These are phyloP conservation scores for Aristolochia fimbriata DNA, from an alignment of 164 flowering plant genomes.

Conservation along the genomic window DNA sequence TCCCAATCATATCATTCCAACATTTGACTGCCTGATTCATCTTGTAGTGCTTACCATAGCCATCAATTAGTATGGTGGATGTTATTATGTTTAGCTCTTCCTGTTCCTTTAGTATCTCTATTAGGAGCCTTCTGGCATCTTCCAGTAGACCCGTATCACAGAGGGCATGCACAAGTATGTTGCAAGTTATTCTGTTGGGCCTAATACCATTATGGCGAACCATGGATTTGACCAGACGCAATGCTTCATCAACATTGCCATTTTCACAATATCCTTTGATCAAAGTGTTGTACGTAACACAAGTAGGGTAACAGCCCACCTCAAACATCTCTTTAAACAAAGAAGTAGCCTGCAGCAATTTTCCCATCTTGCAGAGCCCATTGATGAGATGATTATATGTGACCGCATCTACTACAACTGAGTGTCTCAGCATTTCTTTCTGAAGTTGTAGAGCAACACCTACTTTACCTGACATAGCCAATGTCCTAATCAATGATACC, in stretches of 20 bases:
- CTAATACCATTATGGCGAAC: constrained; percentile 20
- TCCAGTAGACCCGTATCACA: constrained; percentile 50
- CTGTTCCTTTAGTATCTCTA: constrained; percentile 32
- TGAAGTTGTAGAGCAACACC: constrained; percentile 48
- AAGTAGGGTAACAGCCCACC: constrained; percentile 50
- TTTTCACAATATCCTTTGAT: constrained; percentile 52
- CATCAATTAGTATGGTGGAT: constrained; percentile 65
- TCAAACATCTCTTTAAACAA: constrained; percentile 47
- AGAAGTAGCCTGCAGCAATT: constrained; percentile 43
- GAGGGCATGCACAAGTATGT: constrained; percentile 56
- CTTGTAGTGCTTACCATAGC: constrained; percentile 42
- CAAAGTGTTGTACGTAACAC: constrained; percentile 53
- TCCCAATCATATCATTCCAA: constrained; percentile 36
- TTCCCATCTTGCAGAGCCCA: constrained; percentile 51
- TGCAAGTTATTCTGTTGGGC: constrained; percentile 58
- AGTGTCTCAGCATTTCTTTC: constrained; percentile 29
- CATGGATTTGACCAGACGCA: constrained; percentile 41
- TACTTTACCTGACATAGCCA: constrained; percentile 50
- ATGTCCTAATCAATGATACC: constrained; percentile 24
- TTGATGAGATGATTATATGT: constrained; percentile 57
- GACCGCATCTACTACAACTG: constrained; percentile 36
- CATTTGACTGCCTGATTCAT: constrained; percentile 27
- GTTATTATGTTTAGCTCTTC: constrained; percentile 31
- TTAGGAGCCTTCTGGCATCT: constrained; percentile 42
- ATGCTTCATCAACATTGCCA: constrained; percentile 51